Evolutionary conservation across 169 alveolate species (phyloP).

Genomic region (Blepharisma undulans): DNA sequence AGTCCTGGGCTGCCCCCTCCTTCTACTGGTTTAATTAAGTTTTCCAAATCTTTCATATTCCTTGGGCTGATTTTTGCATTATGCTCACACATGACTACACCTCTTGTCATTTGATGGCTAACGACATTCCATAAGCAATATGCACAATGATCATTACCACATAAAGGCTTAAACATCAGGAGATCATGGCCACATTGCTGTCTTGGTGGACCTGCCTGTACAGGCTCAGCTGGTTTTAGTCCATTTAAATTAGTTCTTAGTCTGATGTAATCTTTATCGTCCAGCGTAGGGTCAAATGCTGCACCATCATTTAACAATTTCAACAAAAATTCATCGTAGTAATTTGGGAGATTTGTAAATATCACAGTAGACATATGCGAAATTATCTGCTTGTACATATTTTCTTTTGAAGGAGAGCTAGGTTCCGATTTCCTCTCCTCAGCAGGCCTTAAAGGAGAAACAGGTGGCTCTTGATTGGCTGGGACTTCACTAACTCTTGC

Average conservation of each 20-base stretch:
- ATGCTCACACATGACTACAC: background rate
- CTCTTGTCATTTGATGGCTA: background rate
- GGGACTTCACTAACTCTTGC: background rate
- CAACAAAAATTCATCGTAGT: background rate
- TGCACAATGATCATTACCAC: background rate
- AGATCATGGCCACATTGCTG: background rate
- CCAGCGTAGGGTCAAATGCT: background rate
- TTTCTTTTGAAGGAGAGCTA: background rate
- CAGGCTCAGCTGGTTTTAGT: background rate
- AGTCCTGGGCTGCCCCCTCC: background rate
- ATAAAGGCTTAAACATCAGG: background rate
- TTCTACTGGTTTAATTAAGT: background rate
- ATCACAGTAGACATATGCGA: background rate
- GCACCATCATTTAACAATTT: background rate
- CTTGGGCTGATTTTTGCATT: background rate
- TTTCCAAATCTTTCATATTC: background rate
- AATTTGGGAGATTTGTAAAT: background rate
- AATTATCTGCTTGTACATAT: background rate
- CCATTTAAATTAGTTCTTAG: background rate
- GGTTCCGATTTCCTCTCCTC: background rate
- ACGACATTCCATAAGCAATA: background rate
- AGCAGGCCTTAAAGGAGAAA: background rate
- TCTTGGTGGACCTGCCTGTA: background rate
- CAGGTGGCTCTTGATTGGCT: background rate
- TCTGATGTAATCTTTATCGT: background rate